Evolutionary conservation across 169 alveolate species (phyloP).

Genomic region (Plasmodium billcollinsi): DNA sequence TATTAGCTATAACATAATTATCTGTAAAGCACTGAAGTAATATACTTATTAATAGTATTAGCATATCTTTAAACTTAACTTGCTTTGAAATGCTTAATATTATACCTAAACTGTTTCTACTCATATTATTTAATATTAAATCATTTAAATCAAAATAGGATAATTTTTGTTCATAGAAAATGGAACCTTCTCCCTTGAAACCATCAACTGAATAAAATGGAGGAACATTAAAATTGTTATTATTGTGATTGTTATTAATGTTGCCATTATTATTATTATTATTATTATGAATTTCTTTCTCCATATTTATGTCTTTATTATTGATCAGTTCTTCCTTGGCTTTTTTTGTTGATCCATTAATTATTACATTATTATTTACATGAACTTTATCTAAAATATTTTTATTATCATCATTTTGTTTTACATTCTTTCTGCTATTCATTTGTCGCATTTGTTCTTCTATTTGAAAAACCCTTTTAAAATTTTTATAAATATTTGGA

Average conservation of each 20-base stretch:
- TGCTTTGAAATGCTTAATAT: conserved; percentile 72
- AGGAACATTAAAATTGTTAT: not conserved
- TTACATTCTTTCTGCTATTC: not conserved
- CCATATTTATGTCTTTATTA: not conserved
- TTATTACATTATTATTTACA: not conserved
- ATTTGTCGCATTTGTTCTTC: conserved; percentile 19
- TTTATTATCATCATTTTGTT: not conserved
- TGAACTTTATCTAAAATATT: not conserved
- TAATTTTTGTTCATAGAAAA: not conserved
- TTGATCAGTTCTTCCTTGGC: not conserved
- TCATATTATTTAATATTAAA: conserved; percentile 53
- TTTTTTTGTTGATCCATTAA: no score
- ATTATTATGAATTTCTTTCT: not conserved
- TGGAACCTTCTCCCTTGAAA: not conserved
- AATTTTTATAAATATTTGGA: conserved; percentile 64
- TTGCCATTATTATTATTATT: not conserved
- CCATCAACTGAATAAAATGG: not conserved
- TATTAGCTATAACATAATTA: conserved; percentile 60
- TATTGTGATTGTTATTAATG: not conserved
- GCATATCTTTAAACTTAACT: conserved; percentile 76
- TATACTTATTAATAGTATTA: conserved; percentile 57
- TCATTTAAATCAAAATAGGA: conserved; percentile 53
- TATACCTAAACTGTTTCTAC: conserved; percentile 67
- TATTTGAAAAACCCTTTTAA: conserved; percentile 36
- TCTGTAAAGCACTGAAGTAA: conserved; percentile 76